Conservation (phyloP, 2,329 filamentous ascomycete species). For the Dactylonectria macrodidyma region DNA sequence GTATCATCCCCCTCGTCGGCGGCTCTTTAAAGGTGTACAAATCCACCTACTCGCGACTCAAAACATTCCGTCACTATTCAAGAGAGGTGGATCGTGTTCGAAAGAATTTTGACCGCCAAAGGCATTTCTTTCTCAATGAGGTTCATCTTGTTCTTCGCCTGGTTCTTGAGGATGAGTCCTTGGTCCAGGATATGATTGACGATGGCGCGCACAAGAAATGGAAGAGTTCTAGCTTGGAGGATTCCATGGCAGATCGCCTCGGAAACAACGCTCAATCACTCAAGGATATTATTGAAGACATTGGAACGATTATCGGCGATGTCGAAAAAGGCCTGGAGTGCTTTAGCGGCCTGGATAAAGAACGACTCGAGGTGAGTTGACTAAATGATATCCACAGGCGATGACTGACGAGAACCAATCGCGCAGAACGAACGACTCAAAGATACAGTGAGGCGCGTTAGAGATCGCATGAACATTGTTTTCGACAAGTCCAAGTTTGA, state of each 20-base stretch:
- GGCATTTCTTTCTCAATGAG: slow-evolving; percentile 15
- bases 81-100: slow-evolving; percentile 4
- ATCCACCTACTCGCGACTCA: neutral
- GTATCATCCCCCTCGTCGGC: slow-evolving; percentile 14
- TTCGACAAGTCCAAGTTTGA: slow-evolving; percentile 16
- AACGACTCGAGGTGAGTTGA: neutral
- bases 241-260: neutral
- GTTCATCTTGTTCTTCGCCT: neutral
- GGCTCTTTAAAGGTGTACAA: slow-evolving; percentile 3
- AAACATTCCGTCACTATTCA: slow-evolving; percentile 20
- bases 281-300: neutral
- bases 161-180: neutral
- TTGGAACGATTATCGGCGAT: neutral
- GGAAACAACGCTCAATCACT: neutral
- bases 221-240: neutral
- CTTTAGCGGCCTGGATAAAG: neutral
- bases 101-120: slow-evolving; percentile 6
- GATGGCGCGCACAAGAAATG: slow-evolving; percentile 3
- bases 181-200: neutral
- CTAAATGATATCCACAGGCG: neutral
- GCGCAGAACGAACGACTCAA: slow-evolving; percentile 7
- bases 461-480: neutral
- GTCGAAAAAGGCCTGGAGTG: neutral
- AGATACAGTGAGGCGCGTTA: slow-evolving; percentile 4
- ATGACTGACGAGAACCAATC: neutral